phyloP scores from a whole-genome alignment of 2,329 filamentous ascomycete species.

The Nemania bipapillata region DNA sequence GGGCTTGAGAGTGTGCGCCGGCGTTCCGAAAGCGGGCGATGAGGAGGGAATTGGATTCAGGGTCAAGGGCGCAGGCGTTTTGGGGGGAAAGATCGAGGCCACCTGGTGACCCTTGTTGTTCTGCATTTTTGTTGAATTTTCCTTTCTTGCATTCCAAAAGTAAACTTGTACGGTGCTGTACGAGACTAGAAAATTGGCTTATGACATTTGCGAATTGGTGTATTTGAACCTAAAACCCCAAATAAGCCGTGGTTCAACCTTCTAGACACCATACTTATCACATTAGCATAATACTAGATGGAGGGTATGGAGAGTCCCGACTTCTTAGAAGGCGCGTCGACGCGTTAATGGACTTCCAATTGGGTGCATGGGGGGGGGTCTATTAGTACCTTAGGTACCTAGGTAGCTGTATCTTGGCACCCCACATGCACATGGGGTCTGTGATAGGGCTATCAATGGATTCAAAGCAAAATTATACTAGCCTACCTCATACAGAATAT shows the following conservation, averaged over 20 bases:
- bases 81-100: slow-evolving; percentile 55
- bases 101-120: slow-evolving; percentile 47
- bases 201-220: slow-evolving; percentile 6
- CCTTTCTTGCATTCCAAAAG: slow-evolving; percentile 1
- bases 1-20: slow-evolving; percentile 80
- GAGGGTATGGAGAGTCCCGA: no score
- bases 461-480: neutral
- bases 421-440: slow-evolving; percentile 4
- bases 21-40: slow-evolving; percentile 89
- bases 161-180: neutral
- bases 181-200: neutral
- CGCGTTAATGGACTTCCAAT: slow-evolving; percentile 47
- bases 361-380: no score
- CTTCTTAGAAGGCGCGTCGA: slow-evolving; percentile 44
- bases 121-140: slow-evolving; percentile 43
- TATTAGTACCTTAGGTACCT: neutral
- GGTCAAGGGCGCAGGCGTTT: slow-evolving; percentile 51
- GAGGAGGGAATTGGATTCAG: slow-evolving; percentile 80
- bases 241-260: neutral
- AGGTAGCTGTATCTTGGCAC: neutral
- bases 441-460: slow-evolving; percentile 4
- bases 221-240: neutral
- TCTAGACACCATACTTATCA: neutral
- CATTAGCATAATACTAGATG: slow-evolving; percentile 1
- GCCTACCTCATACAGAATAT: no score